Base-by-base conservation (phyloP, 495 filamentous ascomycete species). In the Aspergillus baeticus region DNA sequence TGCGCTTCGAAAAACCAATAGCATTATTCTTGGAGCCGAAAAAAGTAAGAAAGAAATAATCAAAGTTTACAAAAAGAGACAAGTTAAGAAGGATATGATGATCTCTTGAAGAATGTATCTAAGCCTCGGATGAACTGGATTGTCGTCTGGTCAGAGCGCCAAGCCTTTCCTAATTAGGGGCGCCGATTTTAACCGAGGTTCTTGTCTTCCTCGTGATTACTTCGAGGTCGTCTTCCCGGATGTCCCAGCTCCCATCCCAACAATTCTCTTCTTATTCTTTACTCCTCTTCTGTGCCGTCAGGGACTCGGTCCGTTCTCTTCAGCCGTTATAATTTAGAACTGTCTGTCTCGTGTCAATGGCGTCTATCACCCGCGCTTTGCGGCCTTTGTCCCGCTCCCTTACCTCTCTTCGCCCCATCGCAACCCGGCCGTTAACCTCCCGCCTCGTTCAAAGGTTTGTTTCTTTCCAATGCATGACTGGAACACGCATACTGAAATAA, bases 341-440 rank as follows among this genome's bases (percentile, higher is more conserved):
- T 52, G 21, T 45, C 55, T 46, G 57, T 60, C 71, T 59, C 34
- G 92, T 91, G 88, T 70, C 59, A 23, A 92, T 92, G 89, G 83
- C 87, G 52, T 87, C 88, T 36, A 77, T 93, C 60, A 72, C 80
- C 38, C 84, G 84, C 65, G 78, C 81, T 13, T 70, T 92, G 65
- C 81, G 88, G 58, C 87, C 89, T 41, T 78, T 87, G 63, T 79
- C 85, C 60, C 85, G 84, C 62, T 80, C 84, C 59, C 65, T 70
- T 39, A 64, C 79, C 51, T 72, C 78, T 51, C 66, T 75, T 54
- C 69, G 79, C 23, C 61, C 79, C 44, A 64, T 74, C 39, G 63
- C 78, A 46, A 72, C 77, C 70, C 68, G 73, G 31, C 70, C 69
- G 43, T 56, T 72, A 63, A 45, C 66, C 36, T 57, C 59, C 63